phyloP scores from a whole-genome alignment of 139 green algal genomes.

The Asterochloris sp. region DNA sequence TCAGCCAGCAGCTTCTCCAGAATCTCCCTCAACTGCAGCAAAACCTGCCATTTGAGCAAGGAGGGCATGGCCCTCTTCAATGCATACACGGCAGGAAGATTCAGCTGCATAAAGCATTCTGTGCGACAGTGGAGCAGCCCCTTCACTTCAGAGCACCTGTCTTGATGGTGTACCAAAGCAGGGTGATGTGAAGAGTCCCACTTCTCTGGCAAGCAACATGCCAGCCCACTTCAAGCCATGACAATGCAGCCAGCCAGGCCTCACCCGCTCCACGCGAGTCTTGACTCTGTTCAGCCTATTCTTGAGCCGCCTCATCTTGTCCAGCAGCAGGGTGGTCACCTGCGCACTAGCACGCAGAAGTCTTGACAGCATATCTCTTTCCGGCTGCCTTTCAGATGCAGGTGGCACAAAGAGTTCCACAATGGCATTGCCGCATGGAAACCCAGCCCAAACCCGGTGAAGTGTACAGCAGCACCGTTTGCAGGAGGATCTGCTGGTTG shows the following conservation, averaged over 20 bases:
- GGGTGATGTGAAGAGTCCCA: not conserved
- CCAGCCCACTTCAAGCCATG: not conserved
- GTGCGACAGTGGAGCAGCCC: not conserved
- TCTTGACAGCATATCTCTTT: not conserved
- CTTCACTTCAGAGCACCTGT: not conserved
- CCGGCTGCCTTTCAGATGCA: not conserved
- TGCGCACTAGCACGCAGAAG: not conserved
- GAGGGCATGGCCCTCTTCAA: too few relatives aligned
- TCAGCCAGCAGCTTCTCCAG: slow-evolving; percentile 59
- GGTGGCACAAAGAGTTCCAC: too few relatives aligned
- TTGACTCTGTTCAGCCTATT: slow-evolving; percentile 47
- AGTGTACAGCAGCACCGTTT: not conserved
- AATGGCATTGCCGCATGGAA: not conserved
- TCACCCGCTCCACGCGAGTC: slow-evolving; percentile 46
- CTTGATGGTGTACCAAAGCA: not conserved
- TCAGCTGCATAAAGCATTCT: not conserved
- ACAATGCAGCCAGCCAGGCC: not conserved
- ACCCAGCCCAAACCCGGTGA: not conserved
- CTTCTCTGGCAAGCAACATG: not conserved
- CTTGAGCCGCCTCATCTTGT: slow-evolving; percentile 25
- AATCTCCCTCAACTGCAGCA: slow-evolving; percentile 40
- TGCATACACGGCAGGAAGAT: not conserved
- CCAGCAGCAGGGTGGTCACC: slow-evolving; percentile 21
- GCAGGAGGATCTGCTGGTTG: not conserved
- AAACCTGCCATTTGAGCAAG: not conserved